A percentile compares a stretch with the other conserved stretches of the same genome.
phyloP scores from a whole-genome alignment of 441 rosid species.

The Pelargonium fulgidum region DNA sequence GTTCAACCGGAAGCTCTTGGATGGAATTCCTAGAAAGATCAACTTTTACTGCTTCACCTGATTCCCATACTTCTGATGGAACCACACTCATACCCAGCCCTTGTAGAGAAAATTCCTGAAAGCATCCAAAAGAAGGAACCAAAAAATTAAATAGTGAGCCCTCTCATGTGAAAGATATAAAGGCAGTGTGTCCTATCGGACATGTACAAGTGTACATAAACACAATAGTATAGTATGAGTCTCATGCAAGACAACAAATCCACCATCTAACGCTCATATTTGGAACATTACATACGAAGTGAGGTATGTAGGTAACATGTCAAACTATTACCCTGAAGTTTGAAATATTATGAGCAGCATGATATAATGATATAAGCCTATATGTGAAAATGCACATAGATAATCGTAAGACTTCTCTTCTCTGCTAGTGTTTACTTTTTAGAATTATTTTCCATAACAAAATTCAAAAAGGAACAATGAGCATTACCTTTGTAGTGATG shows the following conservation, averaged over 20 bases:
- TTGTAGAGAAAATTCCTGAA: slow-evolving; percentile 73
- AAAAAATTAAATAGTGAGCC: background rate
- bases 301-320: background rate
- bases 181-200: background rate
- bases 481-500: slow-evolving; percentile 64
- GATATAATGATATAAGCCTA: too few relatives aligned
- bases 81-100: slow-evolving; percentile 59
- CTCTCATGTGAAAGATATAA: slow-evolving; percentile 1
- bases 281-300: background rate
- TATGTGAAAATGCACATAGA: too few relatives aligned
- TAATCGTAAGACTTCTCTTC: too few relatives aligned
- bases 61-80: slow-evolving; percentile 83
- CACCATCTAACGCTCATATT: background rate
- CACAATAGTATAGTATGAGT: background rate
- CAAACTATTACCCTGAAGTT: background rate
- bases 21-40: slow-evolving; percentile 81
- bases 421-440: too few relatives aligned
- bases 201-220: background rate
- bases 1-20: slow-evolving; percentile 64
- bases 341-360: too few relatives aligned
- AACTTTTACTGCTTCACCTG: slow-evolving; percentile 60
- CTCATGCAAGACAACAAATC: background rate
- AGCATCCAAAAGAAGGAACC: slow-evolving; percentile 12
- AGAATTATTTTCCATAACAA: too few relatives aligned
- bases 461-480: background rate